Evolutionary conservation across 2,329 filamentous ascomycete species (phyloP).

Genomic region (Volutella citrinella): DNA sequence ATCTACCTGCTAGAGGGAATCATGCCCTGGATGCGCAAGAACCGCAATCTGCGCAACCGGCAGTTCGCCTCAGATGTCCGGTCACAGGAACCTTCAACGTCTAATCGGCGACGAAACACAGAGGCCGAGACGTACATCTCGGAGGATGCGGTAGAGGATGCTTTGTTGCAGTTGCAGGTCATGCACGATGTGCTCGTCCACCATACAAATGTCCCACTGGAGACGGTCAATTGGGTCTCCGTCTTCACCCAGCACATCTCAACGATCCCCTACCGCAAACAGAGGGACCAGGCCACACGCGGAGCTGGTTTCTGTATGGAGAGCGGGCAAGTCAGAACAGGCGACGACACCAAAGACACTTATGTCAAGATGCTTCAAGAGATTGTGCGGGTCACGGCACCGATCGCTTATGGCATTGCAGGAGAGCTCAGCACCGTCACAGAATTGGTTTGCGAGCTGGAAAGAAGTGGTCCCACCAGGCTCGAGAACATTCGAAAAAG

Average conservation of each 20-base stretch:
- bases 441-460: constrained; percentile 57
- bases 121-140: constrained; percentile 51
- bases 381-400: constrained; percentile 66
- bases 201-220: constrained; percentile 57
- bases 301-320: constrained; percentile 76
- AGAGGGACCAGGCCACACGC: constrained; percentile 46
- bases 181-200: constrained; percentile 65
- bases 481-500: constrained; percentile 61
- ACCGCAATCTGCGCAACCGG: constrained; percentile 63
- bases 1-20: constrained; percentile 75
- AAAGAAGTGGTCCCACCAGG: constrained; percentile 54
- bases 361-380: constrained; percentile 76
- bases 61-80: constrained; percentile 66
- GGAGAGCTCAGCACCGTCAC: constrained; percentile 57
- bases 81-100: constrained; percentile 29
- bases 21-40: constrained; percentile 63
- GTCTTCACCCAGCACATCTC: constrained; percentile 77
- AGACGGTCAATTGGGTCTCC: constrained; percentile 71
- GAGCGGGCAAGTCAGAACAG: constrained; percentile 69
- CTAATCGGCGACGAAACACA: constrained; percentile 34
- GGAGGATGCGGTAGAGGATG: constrained; percentile 68
- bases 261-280: constrained; percentile 67
- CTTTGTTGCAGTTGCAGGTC: constrained; percentile 67
- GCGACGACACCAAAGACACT: constrained; percentile 62
- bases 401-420: constrained; percentile 68